Conservation (phyloP, 148 eudicot genomes). For the Rhododendron williamsianum region DNA sequence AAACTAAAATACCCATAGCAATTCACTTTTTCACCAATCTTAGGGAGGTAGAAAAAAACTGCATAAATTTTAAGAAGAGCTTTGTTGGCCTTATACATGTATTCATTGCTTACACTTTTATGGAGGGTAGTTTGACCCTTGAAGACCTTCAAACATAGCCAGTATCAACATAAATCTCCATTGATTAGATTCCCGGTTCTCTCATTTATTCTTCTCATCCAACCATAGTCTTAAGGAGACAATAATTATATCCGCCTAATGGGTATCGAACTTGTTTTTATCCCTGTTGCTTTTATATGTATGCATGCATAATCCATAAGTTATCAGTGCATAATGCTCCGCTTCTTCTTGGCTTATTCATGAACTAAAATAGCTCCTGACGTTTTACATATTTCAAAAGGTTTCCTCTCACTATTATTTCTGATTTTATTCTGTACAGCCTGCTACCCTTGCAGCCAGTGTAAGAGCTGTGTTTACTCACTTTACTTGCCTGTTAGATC, state of each 20-base stretch:
- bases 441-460: constrained; percentile 82
- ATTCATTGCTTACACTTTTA: background rate
- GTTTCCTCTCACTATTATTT: constrained; percentile 9
- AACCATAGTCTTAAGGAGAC: background rate
- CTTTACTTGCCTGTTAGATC: constrained; percentile 90
- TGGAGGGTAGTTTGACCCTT: background rate
- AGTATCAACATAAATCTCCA: background rate
- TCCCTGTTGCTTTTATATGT: background rate
- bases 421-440: constrained; percentile 43
- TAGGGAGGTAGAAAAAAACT: background rate
- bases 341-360: background rate
- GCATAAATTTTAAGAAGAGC: background rate
- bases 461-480: constrained; percentile 45
- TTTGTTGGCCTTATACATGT: background rate
- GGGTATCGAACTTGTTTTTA: background rate
- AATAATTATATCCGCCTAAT: background rate
- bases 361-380: background rate
- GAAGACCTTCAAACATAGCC: too few species aligned
- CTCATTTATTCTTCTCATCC: background rate
- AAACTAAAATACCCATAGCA: background rate
- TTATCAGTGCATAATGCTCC: background rate
- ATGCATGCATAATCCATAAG: background rate
- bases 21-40: background rate
- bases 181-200: background rate
- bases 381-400: background rate